phyloP scores from a whole-genome alignment of 1,139 yeast genomes.

The Blastobotrys elegans region DNA sequence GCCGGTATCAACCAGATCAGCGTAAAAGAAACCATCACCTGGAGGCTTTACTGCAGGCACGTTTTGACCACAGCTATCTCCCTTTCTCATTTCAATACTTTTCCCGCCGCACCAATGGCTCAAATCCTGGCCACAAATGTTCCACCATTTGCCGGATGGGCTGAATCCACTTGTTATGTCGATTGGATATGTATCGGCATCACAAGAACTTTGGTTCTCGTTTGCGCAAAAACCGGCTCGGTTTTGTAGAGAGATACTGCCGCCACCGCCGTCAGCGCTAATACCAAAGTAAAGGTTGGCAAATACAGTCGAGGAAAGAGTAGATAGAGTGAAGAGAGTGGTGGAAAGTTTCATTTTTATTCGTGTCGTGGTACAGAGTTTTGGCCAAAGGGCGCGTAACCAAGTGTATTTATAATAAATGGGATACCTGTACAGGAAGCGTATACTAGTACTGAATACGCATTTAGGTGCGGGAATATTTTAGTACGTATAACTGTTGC shows the following conservation, averaged over 20 bases:
- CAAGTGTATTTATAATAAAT: too few species aligned
- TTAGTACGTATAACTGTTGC: too few species aligned
- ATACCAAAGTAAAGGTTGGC: not conserved
- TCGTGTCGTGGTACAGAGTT: too few species aligned
- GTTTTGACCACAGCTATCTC: not conserved
- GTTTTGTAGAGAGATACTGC: not conserved
- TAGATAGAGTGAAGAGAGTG: not conserved
- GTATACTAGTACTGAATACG: too few species aligned
- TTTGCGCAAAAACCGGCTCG: not conserved
- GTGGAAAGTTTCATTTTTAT: not conserved
- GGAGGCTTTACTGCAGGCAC: not conserved
- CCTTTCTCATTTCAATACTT: not conserved
- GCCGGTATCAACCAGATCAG: not conserved
- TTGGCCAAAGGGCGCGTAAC: too few species aligned
- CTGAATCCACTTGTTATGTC: not conserved
- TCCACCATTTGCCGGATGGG: not conserved
- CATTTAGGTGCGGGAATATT: too few species aligned
- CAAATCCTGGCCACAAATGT: not conserved
- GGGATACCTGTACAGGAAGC: too few species aligned
- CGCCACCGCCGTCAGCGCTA: not conserved
- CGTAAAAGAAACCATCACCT: conserved; percentile 2
- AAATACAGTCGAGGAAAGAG: not conserved
- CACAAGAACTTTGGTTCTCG: not conserved
- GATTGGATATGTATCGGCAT: not conserved
- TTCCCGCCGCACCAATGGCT: not conserved